phyloP scores from a whole-genome alignment of 768 basidiomycete genomes.

The Gyrodon lividus region DNA sequence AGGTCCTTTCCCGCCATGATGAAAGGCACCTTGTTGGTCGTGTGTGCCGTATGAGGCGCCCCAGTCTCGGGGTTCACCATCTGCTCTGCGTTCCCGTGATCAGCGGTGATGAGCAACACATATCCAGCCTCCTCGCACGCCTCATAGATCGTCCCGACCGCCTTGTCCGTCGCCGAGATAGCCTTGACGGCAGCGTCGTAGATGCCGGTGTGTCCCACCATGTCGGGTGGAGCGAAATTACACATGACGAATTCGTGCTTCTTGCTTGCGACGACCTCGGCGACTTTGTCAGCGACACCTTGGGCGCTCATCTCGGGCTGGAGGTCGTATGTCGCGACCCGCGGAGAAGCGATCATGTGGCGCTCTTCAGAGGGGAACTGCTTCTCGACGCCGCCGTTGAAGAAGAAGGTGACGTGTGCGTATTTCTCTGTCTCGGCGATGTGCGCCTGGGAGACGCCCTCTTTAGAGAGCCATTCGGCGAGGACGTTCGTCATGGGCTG shows the following conservation, averaged over 20 bases:
- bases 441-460: constrained; percentile 83
- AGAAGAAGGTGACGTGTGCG: constrained; percentile 97
- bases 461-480: constrained; percentile 83
- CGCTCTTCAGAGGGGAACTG: constrained; percentile 83
- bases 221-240: constrained; percentile 96
- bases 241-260: constrained; percentile 93
- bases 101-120: constrained; percentile 83
- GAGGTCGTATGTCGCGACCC: constrained; percentile 92
- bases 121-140: constrained; percentile 87
- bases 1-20: constrained; percentile 74
- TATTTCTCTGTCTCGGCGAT: constrained; percentile 99
- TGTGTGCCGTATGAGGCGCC: constrained; percentile 89
- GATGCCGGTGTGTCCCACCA: constrained; percentile 94
- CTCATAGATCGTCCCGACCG: constrained; percentile 83
- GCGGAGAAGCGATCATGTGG: constrained; percentile 87
- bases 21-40: constrained; percentile 85
- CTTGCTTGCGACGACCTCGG: constrained; percentile 68
- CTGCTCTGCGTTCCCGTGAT: constrained; percentile 96
- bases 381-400: constrained; percentile 95
- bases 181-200: constrained; percentile 91
- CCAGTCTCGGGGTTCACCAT: constrained; percentile 85
- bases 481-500: constrained; percentile 92
- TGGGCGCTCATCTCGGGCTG: constrained; percentile 89
- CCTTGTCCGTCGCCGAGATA: constrained; percentile 83
- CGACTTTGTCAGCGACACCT: constrained; percentile 89